Percentiles rank a stretch among this genome's conserved stretches.
Conservation (phyloP, 805 yeast species). For the Saccharomyces cerevisiae region DNA sequence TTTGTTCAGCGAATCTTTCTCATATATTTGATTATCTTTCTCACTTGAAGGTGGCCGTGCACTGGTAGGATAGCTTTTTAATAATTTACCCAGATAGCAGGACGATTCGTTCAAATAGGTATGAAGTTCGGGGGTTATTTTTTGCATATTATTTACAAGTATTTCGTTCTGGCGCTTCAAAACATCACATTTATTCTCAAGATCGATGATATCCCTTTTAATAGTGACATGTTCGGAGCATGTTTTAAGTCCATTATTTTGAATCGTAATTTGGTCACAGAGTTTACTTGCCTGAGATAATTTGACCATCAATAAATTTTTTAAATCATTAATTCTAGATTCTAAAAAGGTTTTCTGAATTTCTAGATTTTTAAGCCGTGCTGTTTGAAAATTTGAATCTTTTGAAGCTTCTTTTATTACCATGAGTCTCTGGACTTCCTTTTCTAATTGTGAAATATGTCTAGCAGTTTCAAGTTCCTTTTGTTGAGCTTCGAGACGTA, state of each 20-base stretch:
- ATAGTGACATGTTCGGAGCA: constrained; percentile 34
- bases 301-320: constrained; percentile 46
- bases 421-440: constrained; percentile 24
- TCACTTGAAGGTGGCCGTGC: not conserved
- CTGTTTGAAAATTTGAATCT: constrained; percentile 4
- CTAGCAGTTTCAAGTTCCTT: not conserved
- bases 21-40: not conserved
- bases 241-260: not conserved
- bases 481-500: not conserved
- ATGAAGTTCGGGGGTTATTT: constrained; percentile 23
- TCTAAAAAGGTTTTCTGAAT: constrained; percentile 20
- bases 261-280: not conserved
- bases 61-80: not conserved
- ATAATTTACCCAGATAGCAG: not conserved
- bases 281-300: constrained; percentile 24
- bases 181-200: constrained; percentile 40
- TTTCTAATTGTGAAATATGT: constrained; percentile 43
- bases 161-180: constrained; percentile 38
- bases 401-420: constrained; percentile 18
- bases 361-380: not conserved
- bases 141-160: constrained; percentile 33
- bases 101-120: not conserved
- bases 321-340: constrained; percentile 38
- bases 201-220: constrained; percentile 39
- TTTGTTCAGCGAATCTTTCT: not conserved